Base-by-base conservation (phyloP, 2,329 filamentous ascomycete genomes). In the Colletotrichum truncatum region DNA sequence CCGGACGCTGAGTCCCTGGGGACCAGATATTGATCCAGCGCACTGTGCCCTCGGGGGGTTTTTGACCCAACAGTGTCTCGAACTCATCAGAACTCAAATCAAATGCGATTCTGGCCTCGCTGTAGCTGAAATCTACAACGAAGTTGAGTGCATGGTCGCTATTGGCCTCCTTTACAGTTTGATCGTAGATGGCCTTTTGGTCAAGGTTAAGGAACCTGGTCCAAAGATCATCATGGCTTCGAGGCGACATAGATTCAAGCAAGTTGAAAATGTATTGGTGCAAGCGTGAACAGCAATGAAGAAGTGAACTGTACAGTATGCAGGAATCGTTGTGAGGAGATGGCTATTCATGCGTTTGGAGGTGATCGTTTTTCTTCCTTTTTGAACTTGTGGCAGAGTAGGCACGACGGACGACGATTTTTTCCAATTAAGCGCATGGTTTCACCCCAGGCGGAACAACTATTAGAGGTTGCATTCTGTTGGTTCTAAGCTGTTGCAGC, bases 11-110 rank as follows among this genome's bases (percentile, higher is more conserved):
- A 16, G 77, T 75, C 70, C 87, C 85, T 0, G 91, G 91, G 48
- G 86, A 83, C 89, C 90, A 94, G 25, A 94, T 84, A 67, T 93
- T 92, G 69, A 93, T 92, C 91, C 91, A 94, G 75, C 91, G 83
- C 4, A 91, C 81, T 57, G 36, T 72, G 43, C 58, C 57, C 30
- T 61, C 53, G 3, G 70, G 48, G n/a, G 68, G 70, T 45, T 72
- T 66, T 10, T 67, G 66, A 10, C 71, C 65, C 30, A 83, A 72
- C 2, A 87, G 73, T 16, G 67, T 66, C 12, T 74, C 61, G 28
- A 89, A 74, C 3, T 84, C 78, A 2, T 75, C 67, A 1, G 75
- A 70, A 4, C 76, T 72, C 8, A 91, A 75, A 69, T 91, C 78
- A 54, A 86, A 84, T 3, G 85, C 87, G 64, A 88, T 85, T 59